These are phyloP conservation scores for Anacardium occidentale DNA, from an alignment of 345 rosid species.

Conservation along the genomic window DNA sequence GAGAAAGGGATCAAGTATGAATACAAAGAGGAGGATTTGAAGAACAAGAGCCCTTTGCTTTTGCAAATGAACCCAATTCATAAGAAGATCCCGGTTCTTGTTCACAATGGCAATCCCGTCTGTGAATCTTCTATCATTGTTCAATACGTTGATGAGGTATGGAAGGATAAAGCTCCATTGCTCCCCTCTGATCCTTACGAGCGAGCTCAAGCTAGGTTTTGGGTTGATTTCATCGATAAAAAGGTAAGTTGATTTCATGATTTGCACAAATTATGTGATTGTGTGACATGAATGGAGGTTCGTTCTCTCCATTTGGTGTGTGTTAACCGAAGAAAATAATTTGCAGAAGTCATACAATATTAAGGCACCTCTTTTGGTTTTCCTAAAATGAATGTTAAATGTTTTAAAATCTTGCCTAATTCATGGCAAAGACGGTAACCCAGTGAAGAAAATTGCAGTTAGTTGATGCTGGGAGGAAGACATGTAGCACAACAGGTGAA, in stretches of 20 bases:
- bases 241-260: neutral
- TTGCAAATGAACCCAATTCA: too few species aligned
- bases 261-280: too few species aligned
- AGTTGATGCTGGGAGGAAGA: slow-evolving; percentile 8
- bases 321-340: too few species aligned
- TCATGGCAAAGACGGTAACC: too few species aligned
- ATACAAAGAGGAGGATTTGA: slow-evolving; percentile 23
- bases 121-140: slow-evolving; percentile 15
- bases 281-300: too few species aligned
- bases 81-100: neutral
- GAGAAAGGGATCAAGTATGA: slow-evolving; percentile 31
- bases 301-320: too few species aligned
- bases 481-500: slow-evolving; percentile 19
- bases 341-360: too few species aligned
- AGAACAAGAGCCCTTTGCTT: too few species aligned
- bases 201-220: slow-evolving; percentile 13
- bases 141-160: slow-evolving; percentile 16
- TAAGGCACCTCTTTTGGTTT: too few species aligned
- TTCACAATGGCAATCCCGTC: slow-evolving; percentile 9
- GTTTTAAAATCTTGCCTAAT: too few species aligned
- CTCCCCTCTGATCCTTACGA: neutral
- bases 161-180: slow-evolving; percentile 4
- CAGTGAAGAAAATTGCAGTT: too few species aligned
- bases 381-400: too few species aligned
- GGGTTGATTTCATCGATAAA: slow-evolving; percentile 18